Conservation (phyloP, 371 early-diverging fungal species). For the Mortierella polycephala region DNA sequence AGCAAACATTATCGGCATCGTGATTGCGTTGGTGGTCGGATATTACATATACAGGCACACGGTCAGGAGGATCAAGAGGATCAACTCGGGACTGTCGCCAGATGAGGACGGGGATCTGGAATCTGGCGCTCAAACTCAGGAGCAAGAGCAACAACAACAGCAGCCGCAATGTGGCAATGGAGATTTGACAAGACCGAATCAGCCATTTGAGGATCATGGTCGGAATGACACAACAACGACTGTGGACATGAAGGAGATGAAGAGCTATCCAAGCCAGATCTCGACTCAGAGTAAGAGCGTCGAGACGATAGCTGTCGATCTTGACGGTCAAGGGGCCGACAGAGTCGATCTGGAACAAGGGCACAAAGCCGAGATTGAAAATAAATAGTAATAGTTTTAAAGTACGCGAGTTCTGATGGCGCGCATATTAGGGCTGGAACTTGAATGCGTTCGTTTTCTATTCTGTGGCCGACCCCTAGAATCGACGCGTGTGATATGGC, state of each 20-base stretch:
- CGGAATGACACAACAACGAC: not conserved
- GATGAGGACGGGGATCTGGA: slow-evolving; percentile 20
- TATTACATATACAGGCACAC: slow-evolving; percentile 39
- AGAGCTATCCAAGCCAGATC: not conserved
- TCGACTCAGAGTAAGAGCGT: not conserved
- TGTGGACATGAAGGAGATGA: not conserved
- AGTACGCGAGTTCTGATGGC: too few relatives aligned
- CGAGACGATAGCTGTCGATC: not conserved
- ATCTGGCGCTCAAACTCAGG: not conserved
- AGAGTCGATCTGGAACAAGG: not conserved
- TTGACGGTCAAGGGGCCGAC: not conserved
- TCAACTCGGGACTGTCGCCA: slow-evolving; percentile 27
- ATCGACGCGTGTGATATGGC: too few relatives aligned
- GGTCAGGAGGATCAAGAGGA: slow-evolving; percentile 20
- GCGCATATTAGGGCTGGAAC: too few relatives aligned
- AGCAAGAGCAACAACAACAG: not conserved
- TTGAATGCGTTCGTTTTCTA: too few relatives aligned
- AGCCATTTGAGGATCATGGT: not conserved
- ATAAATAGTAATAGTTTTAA: too few relatives aligned
- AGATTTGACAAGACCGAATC: not conserved
- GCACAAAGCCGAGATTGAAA: too few relatives aligned
- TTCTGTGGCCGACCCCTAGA: too few relatives aligned
- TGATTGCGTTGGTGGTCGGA: slow-evolving; percentile 21
- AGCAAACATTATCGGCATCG: slow-evolving; percentile 15
- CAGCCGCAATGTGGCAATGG: not conserved